These are phyloP conservation scores for Mycena crocata DNA, from an alignment of 768 basidiomycete genomes.

Conservation along the genomic window DNA sequence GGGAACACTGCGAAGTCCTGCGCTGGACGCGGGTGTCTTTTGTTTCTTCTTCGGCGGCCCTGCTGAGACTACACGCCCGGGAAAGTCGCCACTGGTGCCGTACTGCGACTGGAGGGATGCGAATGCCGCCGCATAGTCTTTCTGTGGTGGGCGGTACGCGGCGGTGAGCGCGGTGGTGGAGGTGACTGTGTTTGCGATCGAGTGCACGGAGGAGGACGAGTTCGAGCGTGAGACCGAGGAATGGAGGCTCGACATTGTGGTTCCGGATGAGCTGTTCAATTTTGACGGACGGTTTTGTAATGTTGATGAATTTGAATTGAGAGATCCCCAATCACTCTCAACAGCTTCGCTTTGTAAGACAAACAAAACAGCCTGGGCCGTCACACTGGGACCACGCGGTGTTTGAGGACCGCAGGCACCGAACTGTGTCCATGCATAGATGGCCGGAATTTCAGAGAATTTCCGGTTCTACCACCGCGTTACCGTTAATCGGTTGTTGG, in stretches of 20 bases:
- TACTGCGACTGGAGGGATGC: conserved; percentile 50
- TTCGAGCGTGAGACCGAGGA: conserved; percentile 24
- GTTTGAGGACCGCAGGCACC: too few species aligned
- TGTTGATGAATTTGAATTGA: too few species aligned
- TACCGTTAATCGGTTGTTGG: too few species aligned
- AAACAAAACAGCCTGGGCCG: too few species aligned
- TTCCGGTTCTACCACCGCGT: too few species aligned
- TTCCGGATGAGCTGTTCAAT: not conserved
- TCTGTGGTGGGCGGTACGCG: conserved; percentile 38
- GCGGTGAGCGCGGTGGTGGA: conserved; percentile 35
- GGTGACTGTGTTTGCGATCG: conserved; percentile 34
- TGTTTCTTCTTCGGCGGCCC: conserved; percentile 21
- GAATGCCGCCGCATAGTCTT: conserved; percentile 53
- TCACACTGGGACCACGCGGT: too few species aligned
- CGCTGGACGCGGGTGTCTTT: conserved; percentile 1
- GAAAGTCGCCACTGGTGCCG: conserved; percentile 44
- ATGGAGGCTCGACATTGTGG: conserved; percentile 9
- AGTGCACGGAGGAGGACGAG: conserved; percentile 24
- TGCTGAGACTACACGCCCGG: conserved; percentile 40
- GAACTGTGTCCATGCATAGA: too few species aligned
- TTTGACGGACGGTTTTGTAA: not conserved
- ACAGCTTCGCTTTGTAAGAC: too few species aligned
- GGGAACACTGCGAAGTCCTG: not conserved
- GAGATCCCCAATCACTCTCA: too few species aligned
- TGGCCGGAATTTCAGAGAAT: too few species aligned